phyloP scores from a whole-genome alignment of 1,284 basidiomycete genomes.

The Quambalaria eucalypti region DNA sequence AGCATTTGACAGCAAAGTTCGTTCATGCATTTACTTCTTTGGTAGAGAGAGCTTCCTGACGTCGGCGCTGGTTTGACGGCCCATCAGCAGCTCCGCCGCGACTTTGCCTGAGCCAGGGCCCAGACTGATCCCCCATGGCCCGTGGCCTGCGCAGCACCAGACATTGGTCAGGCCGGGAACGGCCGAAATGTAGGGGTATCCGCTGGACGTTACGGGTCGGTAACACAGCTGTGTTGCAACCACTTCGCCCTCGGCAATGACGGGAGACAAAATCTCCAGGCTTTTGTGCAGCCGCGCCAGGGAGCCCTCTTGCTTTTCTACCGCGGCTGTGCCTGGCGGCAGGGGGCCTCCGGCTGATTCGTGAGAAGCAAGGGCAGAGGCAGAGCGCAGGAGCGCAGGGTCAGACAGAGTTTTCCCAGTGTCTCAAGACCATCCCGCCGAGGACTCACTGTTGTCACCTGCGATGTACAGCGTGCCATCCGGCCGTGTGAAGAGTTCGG shows the following conservation, averaged over 20 bases:
- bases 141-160: slow-evolving; percentile 51
- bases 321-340: slow-evolving; percentile 32
- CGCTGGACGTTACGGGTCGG: slow-evolving; percentile 52
- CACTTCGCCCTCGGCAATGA: slow-evolving; percentile 43
- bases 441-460: slow-evolving; percentile 21
- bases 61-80: slow-evolving; percentile 53
- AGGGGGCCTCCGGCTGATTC: slow-evolving; percentile 44
- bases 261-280: slow-evolving; percentile 47
- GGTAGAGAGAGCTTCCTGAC: too few species aligned
- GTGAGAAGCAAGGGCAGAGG: too few species aligned
- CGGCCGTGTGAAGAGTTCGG: slow-evolving; percentile 41
- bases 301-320: slow-evolving; percentile 49
- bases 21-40: too few species aligned
- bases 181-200: slow-evolving; percentile 51
- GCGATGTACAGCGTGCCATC: slow-evolving; percentile 48
- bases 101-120: slow-evolving; percentile 52
- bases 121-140: slow-evolving; percentile 51
- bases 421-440: too few species aligned
- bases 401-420: too few species aligned
- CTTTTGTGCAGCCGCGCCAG: slow-evolving; percentile 50
- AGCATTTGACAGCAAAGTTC: too few species aligned
- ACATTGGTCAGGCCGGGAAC: slow-evolving; percentile 51
- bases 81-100: slow-evolving; percentile 53
- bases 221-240: slow-evolving; percentile 54
- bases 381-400: slow-evolving; percentile 46